A percentile compares a stretch with the other conserved stretches of the same genome.
These are phyloP conservation scores for Pseudocercospora crystallina DNA, from an alignment of 2,329 filamentous ascomycete genomes.

Conservation along the genomic window DNA sequence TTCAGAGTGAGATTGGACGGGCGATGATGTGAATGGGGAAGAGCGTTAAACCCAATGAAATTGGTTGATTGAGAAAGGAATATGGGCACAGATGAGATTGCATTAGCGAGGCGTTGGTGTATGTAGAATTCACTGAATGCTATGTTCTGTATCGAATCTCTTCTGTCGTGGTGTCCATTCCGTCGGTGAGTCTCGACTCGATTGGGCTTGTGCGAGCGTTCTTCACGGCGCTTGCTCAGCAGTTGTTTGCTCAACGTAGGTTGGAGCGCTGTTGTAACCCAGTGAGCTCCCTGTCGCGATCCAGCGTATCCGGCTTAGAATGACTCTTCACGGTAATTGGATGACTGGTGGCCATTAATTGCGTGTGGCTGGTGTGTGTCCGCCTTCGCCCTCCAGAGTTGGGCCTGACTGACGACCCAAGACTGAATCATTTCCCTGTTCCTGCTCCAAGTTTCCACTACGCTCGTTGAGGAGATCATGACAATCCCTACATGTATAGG, in stretches of 20 bases:
- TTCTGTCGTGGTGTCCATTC: neutral
- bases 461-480: too few relatives aligned
- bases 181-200: neutral
- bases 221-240: neutral
- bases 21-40: conserved; percentile 52
- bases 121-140: neutral
- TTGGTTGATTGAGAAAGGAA: too few relatives aligned
- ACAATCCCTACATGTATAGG: too few relatives aligned
- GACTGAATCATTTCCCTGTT: too few relatives aligned
- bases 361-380: too few relatives aligned
- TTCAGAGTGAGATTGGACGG: conserved; percentile 86
- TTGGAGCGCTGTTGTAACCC: neutral
- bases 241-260: neutral
- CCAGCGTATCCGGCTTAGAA: too few relatives aligned
- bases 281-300: neutral
- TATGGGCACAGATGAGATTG: neutral
- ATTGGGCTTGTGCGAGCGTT: neutral
- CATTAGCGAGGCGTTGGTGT: conserved; percentile 10
- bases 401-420: too few relatives aligned
- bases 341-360: too few relatives aligned
- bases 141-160: neutral
- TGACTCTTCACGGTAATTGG: too few relatives aligned
- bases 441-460: too few relatives aligned
- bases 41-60: too few relatives aligned
- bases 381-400: too few relatives aligned